Evolutionary conservation across 73 alveolate species (phyloP), one percentile per base, ranked within the genome.

Genomic region (Diophrys sp.): DNA sequence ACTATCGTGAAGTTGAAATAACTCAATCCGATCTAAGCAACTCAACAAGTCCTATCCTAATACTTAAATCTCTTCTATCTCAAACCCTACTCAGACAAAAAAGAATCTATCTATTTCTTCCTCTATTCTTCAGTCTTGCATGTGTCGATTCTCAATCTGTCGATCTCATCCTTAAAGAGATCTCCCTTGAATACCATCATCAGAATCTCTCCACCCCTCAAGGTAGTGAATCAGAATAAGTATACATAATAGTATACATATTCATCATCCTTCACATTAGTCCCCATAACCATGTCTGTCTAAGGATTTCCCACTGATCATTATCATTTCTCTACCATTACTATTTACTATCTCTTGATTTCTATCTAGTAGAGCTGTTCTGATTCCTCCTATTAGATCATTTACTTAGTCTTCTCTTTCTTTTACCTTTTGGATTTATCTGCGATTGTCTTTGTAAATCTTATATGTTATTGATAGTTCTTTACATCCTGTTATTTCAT

Each of bases 111-210:
- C 31, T 24, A 82, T 27, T 54, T 53, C 62, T 80, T 33, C 82
- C 31, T 80, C 14, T 28, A 33, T 23, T 70, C 89, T 2, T 80
- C 33, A 80, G 89, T 55, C 31, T 80, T 2, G 89, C 89, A 54
- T 82, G 89, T 29, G 89, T 80, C 26, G 89, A 80, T 33, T 71
- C 89, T 27, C 33, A 80, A 73, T 77, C 73, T 25, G 82, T 80
- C 14, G 28, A 70, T 2, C 29, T 80, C 29, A 34, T 80, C 54
- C 70, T 80, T 28, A 80, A 80, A 70, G 54, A 54, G 26, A 72
- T 80, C 57, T 80, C 56, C 53, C 55, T 27, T 56, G 89, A 80
- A 23, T 14, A 80, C 24, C 23, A 30, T 25, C 28, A 31, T 23
- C 2, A 8, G 18, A 44, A 23, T 8, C n/a, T 2, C 1, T 31